Percentiles rank a stretch among this genome's conserved stretches.
Evolutionary conservation across 768 basidiomycete species (phyloP).

Genomic region (Collybia sordida): DNA sequence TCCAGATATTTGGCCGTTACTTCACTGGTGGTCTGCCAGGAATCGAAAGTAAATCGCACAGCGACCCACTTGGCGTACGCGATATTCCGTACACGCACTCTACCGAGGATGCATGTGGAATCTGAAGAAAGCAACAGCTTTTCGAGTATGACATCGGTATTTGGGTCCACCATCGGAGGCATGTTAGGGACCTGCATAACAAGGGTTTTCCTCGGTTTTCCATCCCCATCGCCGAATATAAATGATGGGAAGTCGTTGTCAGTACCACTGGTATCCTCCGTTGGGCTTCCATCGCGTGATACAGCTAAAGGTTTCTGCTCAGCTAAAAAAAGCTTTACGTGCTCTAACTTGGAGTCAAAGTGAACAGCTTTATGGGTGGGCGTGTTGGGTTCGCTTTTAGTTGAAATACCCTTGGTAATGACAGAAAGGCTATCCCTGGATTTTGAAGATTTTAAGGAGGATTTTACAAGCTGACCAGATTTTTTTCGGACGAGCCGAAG

Average conservation of each 20-base stretch:
- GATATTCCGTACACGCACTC: constrained; percentile 78
- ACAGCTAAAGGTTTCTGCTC: constrained; percentile 96
- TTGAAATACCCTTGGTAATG: constrained; percentile 43
- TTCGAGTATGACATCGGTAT: constrained; percentile 54
- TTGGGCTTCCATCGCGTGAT: constrained; percentile 86
- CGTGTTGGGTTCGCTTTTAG: constrained; percentile 79
- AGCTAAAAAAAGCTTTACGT: constrained; percentile 91
- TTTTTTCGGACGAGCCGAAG: constrained; percentile 79
- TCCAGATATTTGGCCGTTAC: constrained; percentile 72
- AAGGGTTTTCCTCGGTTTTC: constrained; percentile 35
- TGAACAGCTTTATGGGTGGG: constrained; percentile 88
- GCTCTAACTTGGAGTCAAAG: constrained; percentile 89
- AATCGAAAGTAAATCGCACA: constrained; percentile 90
- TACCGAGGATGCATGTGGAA: constrained; percentile 61
- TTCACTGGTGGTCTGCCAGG: constrained; percentile 96
- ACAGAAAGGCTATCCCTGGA: constrained; percentile 53
- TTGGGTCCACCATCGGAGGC: constrained; percentile 40
- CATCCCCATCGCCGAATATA: constrained; percentile 49
- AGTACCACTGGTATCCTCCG: constrained; percentile 77
- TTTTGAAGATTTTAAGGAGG: constrained; percentile 78
- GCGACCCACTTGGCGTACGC: constrained; percentile 87
- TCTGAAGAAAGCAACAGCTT: constrained; percentile 51
- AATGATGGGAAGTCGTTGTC: constrained; percentile 75
- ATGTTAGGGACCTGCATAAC: constrained; percentile 71
- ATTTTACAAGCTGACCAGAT: constrained; percentile 90